Evolutionary conservation across 768 basidiomycete genomes (phyloP), one percentile per base, ranked within the genome.

Genomic region (Tephrocybe sp.): DNA sequence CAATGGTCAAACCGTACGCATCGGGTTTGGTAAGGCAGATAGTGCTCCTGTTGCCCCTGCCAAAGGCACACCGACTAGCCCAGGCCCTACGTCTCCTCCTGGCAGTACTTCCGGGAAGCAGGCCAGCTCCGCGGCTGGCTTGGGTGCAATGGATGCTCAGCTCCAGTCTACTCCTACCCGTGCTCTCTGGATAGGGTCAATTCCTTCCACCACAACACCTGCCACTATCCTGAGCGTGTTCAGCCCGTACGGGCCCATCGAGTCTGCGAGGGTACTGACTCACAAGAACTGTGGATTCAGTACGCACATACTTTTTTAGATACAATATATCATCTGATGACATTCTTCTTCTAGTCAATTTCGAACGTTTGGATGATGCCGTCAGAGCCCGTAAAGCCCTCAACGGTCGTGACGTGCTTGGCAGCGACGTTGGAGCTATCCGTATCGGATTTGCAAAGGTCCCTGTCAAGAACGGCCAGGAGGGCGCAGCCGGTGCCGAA

Each of bases 1-100:
- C 4, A 96, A 95, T 56, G 93, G 94, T 12, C 92, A 94, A 66
- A 92, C 92, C 1, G 96, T 99, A 45, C 87, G 97, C 38, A 95
- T 99, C 61, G 97, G 97, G 2, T 99, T 97, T 64, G 97, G 96
- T 21, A 99, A 98, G 66, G 93, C 93, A 1, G 95, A 98, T 61
- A 95, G 93, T 58, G 96, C 92, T 4, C 96, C 96, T 25, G 85
- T 91, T 32, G 89, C 92, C 7, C 89, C 92, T 13, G 84, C 90
- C 27, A 92, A 91, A 59, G 87, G 87, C 21, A 78, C 78, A 21
- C 73, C 84, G 12, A 77, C 80, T 41, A 84, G 78, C 56, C 80
- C 86, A 24, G 77, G 81, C 13, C 76, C 86, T 12, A 80, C 86
- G 2, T 84, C 87, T 0, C 83, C 88, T 0, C 83, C 89, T 13